A percentile compares a stretch with the other conserved stretches of the same genome.
phyloP scores from a whole-genome alignment of 495 filamentous ascomycete genomes.

The Podospora anserina region DNA sequence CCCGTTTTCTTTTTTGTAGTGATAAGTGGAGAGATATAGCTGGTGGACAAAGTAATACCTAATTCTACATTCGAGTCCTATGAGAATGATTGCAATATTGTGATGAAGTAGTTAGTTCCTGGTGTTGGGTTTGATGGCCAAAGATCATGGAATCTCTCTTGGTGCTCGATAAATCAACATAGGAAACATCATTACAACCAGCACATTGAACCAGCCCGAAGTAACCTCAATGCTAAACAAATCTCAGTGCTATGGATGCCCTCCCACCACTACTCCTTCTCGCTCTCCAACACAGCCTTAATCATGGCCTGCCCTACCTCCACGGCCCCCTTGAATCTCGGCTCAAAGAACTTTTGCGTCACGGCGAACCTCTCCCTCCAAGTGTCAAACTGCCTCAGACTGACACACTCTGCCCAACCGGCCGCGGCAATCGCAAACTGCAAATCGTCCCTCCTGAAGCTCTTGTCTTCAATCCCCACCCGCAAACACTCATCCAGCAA shows the following conservation, averaged over 20 bases:
- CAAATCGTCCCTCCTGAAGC: conserved; percentile 85
- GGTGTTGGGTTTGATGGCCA: too few species aligned
- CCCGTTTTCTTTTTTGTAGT: neutral
- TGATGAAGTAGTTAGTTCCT: too few species aligned
- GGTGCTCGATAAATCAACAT: too few species aligned
- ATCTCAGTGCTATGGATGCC: too few species aligned
- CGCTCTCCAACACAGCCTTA: conserved; percentile 83
- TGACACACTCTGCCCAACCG: conserved; percentile 92
- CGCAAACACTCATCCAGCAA: conserved; percentile 82
- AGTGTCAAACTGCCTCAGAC: conserved; percentile 82
- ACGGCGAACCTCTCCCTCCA: conserved; percentile 86
- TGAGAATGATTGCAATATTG: neutral
- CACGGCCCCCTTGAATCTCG: conserved; percentile 78
- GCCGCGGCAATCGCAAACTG: conserved; percentile 96
- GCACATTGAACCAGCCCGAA: too few species aligned
- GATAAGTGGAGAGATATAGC: neutral
- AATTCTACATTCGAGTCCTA: neutral
- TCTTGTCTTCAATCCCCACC: conserved; percentile 81
- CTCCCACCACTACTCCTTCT: conserved; percentile 24
- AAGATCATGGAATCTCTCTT: too few species aligned
- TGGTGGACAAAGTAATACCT: too few species aligned
- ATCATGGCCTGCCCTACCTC: conserved; percentile 95
- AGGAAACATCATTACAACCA: too few species aligned
- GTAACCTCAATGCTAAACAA: too few species aligned
- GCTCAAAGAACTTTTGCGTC: conserved; percentile 87